These are phyloP conservation scores for Penicillium flavigenum DNA, from an alignment of 495 filamentous ascomycete species.

Conservation along the genomic window DNA sequence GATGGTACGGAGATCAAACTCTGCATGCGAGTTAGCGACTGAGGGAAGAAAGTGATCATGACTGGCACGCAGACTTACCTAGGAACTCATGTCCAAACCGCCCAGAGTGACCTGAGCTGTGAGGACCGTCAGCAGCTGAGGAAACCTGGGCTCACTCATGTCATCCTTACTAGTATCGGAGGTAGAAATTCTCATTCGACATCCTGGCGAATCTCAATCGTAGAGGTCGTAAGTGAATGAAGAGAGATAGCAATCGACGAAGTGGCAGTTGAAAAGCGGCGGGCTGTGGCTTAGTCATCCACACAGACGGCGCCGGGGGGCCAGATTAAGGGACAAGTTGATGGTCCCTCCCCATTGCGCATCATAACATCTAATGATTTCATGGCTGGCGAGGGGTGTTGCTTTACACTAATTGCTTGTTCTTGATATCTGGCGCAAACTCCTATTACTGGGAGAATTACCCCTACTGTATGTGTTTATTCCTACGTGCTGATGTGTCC, in stretches of 20 bases:
- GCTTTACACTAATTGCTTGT: slow-evolving; percentile 37
- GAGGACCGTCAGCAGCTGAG: slow-evolving; percentile 49
- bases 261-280: slow-evolving; percentile 30
- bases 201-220: slow-evolving; percentile 29
- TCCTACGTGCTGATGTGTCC: slow-evolving; percentile 27
- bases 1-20: slow-evolving; percentile 94
- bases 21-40: slow-evolving; percentile 50
- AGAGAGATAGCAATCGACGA: slow-evolving; percentile 15
- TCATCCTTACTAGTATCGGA: slow-evolving; percentile 86
- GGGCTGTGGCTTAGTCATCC: slow-evolving; percentile 46
- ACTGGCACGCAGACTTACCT: slow-evolving; percentile 53
- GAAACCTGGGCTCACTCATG: slow-evolving; percentile 40
- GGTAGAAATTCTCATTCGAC: slow-evolving; percentile 82
- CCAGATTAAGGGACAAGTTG: slow-evolving; percentile 46
- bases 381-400: slow-evolving; percentile 45
- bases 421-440: slow-evolving; percentile 21
- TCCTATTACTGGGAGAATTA: slow-evolving; percentile 31
- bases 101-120: slow-evolving; percentile 93
- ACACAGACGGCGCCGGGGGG: slow-evolving; percentile 46
- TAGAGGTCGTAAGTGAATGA: slow-evolving; percentile 4
- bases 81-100: slow-evolving; percentile 98
- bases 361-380: slow-evolving; percentile 40
- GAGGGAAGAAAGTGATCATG: neutral
- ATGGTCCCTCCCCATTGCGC: slow-evolving; percentile 36
- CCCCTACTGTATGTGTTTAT: slow-evolving; percentile 26